Percentiles rank a stretch among this genome's conserved stretches.
Evolutionary conservation across 805 yeast species (phyloP).

Genomic region (Diddensiella caesifluorescens): DNA sequence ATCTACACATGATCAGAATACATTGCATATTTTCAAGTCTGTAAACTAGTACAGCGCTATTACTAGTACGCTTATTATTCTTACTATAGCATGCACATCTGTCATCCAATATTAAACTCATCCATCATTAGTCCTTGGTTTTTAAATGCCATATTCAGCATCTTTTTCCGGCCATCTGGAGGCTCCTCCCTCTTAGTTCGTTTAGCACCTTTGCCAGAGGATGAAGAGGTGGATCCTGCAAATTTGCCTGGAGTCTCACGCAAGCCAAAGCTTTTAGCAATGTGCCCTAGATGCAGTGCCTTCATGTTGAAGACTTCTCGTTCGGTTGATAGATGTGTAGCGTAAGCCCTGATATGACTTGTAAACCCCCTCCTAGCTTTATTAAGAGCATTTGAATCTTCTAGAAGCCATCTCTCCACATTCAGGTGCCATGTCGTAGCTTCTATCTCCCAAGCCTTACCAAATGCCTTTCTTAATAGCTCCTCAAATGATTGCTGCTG

Average conservation of each 20-base stretch:
- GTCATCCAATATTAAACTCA: constrained; percentile 62
- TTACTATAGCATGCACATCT: too few species aligned
- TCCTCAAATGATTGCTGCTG: constrained; percentile 42
- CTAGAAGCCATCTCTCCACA: constrained; percentile 82
- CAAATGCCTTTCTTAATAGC: constrained; percentile 33
- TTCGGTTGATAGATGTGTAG: constrained; percentile 85
- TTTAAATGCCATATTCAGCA: constrained; percentile 27
- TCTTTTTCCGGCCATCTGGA: constrained; percentile 6
- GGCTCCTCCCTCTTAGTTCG: constrained; percentile 24
- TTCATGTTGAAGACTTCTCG: constrained; percentile 76
- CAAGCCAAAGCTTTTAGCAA: constrained; percentile 90
- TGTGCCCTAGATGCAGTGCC: constrained; percentile 84
- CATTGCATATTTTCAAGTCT: too few species aligned
- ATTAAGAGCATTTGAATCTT: constrained; percentile 52
- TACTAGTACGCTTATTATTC: too few species aligned
- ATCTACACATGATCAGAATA: too few species aligned
- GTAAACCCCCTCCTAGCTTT: constrained; percentile 76
- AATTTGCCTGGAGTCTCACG: constrained; percentile 90
- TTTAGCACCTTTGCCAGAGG: constrained; percentile 22
- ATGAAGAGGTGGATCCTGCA: too few species aligned
- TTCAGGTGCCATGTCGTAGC: constrained; percentile 96
- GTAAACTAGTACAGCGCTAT: too few species aligned
- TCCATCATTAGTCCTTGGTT: constrained; percentile 50
- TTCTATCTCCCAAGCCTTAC: constrained; percentile 72
- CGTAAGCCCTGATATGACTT: constrained; percentile 89